Conservation (phyloP, 2,329 filamentous ascomycete genomes). For the Alternaria sp. region DNA sequence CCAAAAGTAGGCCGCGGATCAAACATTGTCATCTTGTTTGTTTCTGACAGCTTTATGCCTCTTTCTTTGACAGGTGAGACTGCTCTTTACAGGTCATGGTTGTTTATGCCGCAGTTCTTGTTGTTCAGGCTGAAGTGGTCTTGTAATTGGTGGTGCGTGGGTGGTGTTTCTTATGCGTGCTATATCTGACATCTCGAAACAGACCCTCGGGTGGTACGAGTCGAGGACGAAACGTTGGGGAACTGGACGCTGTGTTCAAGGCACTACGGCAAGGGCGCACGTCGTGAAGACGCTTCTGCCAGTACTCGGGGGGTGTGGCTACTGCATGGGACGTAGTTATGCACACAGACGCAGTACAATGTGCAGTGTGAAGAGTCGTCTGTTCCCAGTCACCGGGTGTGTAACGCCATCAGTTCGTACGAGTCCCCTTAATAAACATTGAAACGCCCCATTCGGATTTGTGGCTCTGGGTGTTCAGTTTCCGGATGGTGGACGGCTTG, state of each 20-base stretch:
- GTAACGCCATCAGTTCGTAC: neutral
- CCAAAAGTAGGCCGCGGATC: neutral
- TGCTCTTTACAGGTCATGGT: neutral
- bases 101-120: conserved; percentile 5
- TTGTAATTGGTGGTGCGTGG: neutral
- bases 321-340: neutral
- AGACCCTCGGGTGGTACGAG: conserved; percentile 7
- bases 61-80: neutral
- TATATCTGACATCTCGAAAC: conserved; percentile 8
- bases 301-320: neutral
- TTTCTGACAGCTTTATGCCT: conserved; percentile 4
- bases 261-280: neutral
- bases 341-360: neutral
- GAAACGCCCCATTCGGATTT: conserved; percentile 4
- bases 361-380: neutral
- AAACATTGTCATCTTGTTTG: neutral
- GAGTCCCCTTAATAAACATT: conserved; percentile 9
- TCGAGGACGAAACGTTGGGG: conserved; percentile 8
- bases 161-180: conserved; percentile 10
- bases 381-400: neutral
- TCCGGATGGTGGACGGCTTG: neutral
- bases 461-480: conserved; percentile 15
- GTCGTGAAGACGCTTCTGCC: neutral
- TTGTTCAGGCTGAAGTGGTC: neutral
- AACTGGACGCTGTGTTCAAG: neutral